phyloP scores from a whole-genome alignment of 202 grass and related monocot genomes.

The Carex sylvatica region DNA sequence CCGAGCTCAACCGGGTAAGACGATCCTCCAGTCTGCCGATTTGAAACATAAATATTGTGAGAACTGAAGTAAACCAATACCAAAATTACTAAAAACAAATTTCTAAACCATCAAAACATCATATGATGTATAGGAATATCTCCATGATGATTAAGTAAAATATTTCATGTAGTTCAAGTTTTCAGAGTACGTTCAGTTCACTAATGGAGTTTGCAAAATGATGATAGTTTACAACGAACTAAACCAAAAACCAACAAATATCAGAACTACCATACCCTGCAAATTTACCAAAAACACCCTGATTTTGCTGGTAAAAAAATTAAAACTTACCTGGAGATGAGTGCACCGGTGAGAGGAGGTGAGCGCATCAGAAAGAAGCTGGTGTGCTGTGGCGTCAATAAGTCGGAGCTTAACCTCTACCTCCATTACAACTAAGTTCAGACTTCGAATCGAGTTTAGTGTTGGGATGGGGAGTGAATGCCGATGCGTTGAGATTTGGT shows the following conservation, averaged over 20 bases:
- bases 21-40: conserved; percentile 23
- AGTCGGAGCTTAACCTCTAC: conserved; percentile 80
- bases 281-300: too few relatives aligned
- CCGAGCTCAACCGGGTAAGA: conserved; percentile 31
- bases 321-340: conserved; percentile 34
- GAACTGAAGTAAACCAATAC: neutral
- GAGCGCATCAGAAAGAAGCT: conserved; percentile 59
- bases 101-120: neutral
- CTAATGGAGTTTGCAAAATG: too few relatives aligned
- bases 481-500: conserved; percentile 74
- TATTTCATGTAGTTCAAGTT: too few relatives aligned
- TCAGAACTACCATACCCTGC: too few relatives aligned
- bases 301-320: neutral
- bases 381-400: conserved; percentile 59
- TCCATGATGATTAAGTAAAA: neutral
- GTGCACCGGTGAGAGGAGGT: conserved; percentile 49
- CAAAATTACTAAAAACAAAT: neutral
- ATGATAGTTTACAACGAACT: too few relatives aligned
- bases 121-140: neutral
- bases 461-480: conserved; percentile 13
- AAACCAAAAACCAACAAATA: too few relatives aligned
- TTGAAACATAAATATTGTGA: neutral
- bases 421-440: conserved; percentile 33
- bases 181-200: too few relatives aligned
- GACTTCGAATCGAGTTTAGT: conserved; percentile 16